Percentiles rank a stretch among this genome's conserved stretches.
Evolutionary conservation across 73 alveolate species (phyloP).

Genomic region (Paramecium sexaurelia): DNA sequence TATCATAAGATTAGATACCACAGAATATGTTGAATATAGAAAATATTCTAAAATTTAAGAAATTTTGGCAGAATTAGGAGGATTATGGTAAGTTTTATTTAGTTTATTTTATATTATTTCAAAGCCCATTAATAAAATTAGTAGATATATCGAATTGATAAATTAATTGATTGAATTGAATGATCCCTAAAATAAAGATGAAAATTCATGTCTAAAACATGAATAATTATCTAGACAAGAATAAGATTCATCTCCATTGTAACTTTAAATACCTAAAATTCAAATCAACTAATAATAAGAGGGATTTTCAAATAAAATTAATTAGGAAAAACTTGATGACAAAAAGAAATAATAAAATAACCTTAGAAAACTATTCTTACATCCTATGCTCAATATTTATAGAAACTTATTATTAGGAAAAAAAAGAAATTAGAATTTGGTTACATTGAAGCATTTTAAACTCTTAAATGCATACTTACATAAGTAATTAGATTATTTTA

Average conservation of each 20-base stretch:
- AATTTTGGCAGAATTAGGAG: constrained; percentile 7
- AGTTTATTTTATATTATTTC: neutral
- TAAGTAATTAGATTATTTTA: neutral
- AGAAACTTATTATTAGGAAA: neutral
- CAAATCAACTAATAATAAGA: neutral
- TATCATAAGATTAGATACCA: constrained; percentile 12
- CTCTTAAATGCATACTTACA: neutral
- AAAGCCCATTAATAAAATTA: neutral
- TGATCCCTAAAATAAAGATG: neutral
- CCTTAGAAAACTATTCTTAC: neutral
- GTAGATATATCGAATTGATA: neutral
- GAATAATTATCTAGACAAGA: neutral
- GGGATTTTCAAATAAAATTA: neutral
- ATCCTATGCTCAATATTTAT: neutral
- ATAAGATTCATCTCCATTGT: neutral
- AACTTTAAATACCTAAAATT: neutral
- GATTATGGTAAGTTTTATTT: constrained; percentile 43
- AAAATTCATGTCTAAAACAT: neutral
- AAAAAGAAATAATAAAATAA: neutral
- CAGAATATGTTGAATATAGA: constrained; percentile 11
- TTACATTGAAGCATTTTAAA: neutral
- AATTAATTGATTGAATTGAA: neutral
- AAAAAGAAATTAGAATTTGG: neutral
- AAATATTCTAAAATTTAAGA: neutral
- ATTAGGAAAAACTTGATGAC: neutral